A percentile compares a stretch with the other conserved stretches of the same genome.
These are phyloP conservation scores for Fusarium chaquense DNA, from an alignment of 2,329 filamentous ascomycete species.

Conservation along the genomic window DNA sequence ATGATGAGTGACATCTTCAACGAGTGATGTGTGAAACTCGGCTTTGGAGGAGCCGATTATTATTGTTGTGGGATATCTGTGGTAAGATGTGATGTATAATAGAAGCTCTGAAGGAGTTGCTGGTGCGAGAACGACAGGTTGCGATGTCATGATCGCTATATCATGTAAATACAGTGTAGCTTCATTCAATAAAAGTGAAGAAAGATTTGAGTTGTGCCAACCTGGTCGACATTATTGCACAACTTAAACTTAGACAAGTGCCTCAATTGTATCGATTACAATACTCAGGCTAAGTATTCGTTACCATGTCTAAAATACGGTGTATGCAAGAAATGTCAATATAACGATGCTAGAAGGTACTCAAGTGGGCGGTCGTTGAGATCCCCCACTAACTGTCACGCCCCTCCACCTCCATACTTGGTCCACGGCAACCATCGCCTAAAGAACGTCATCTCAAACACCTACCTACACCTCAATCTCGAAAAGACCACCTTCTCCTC, in stretches of 20 bases:
- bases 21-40: constrained; percentile 72
- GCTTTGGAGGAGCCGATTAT: constrained; percentile 76
- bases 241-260: neutral
- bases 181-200: neutral
- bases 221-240: neutral
- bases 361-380: neutral
- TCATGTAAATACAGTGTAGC: constrained; percentile 32
- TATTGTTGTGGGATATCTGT: constrained; percentile 71
- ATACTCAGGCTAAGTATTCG: neutral
- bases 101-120: constrained; percentile 72
- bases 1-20: constrained; percentile 58
- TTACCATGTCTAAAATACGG: neutral
- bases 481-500: constrained; percentile 16
- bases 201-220: neutral
- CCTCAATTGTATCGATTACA: neutral
- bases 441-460: constrained; percentile 46
- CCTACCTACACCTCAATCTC: constrained; percentile 33
- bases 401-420: constrained; percentile 40
- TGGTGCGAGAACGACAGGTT: constrained; percentile 63
- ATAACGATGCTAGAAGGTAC: constrained; percentile 1
- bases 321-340: neutral
- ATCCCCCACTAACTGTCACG: constrained; percentile 36
- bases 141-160: constrained; percentile 30
- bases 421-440: constrained; percentile 9
- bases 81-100: constrained; percentile 69